Conservation (phyloP, 345 rosid species). For the Citrus sinensis region DNA sequence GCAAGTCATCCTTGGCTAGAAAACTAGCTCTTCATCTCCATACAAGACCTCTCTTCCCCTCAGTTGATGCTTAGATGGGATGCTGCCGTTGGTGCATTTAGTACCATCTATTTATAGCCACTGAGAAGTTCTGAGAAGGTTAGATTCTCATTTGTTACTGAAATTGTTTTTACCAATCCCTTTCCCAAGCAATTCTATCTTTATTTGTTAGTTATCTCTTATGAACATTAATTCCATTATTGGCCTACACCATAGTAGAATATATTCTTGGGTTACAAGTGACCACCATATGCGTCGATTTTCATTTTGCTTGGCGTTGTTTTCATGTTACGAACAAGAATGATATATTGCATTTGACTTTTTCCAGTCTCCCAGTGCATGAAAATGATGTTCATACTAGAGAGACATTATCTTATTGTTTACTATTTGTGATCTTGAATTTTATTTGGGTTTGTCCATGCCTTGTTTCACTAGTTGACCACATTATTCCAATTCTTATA, state of each 20-base stretch:
- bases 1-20: conserved; percentile 4
- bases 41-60: background rate
- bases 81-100: background rate
- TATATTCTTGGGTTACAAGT: background rate
- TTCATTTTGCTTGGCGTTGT: background rate
- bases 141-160: background rate
- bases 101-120: background rate
- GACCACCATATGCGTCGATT: background rate
- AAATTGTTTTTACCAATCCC: no score
- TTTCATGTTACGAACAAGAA: background rate
- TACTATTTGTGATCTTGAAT: background rate
- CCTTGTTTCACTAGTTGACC: background rate
- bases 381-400: background rate
- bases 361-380: background rate
- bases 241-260: background rate
- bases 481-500: background rate
- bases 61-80: background rate
- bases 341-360: background rate
- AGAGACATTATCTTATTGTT: background rate
- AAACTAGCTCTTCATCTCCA: conserved; percentile 4
- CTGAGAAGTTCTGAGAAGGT: background rate
- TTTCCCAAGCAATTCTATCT: background rate
- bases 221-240: background rate
- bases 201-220: background rate
- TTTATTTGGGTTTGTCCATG: background rate